A percentile compares a stretch with the other conserved stretches of the same genome.
Evolutionary conservation across 805 yeast species (phyloP).

Genomic region (Tetrapisispora fleetii): DNA sequence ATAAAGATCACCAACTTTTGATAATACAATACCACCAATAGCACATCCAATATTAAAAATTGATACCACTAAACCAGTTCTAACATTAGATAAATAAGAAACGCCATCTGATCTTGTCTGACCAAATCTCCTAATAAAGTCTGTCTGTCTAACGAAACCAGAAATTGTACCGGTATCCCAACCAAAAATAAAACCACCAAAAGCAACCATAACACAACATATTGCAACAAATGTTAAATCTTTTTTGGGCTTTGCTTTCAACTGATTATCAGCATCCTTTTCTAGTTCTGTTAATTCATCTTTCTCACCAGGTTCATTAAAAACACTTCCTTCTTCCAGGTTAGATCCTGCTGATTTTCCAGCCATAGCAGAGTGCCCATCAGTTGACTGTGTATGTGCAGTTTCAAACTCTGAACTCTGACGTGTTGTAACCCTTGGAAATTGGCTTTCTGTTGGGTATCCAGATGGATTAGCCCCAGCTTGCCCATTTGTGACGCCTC

Average conservation of each 20-base stretch:
- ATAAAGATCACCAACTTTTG: constrained; percentile 49
- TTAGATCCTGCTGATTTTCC: constrained; percentile 1
- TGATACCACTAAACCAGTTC: constrained; percentile 28
- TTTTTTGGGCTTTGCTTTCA: constrained; percentile 18
- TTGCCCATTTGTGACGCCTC: neutral
- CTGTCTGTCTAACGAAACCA: constrained; percentile 48
- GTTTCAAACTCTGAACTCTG: constrained; percentile 1
- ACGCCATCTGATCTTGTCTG: constrained; percentile 12
- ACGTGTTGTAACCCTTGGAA: neutral
- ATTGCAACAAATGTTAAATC: constrained; percentile 23
- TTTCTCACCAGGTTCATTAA: constrained; percentile 1
- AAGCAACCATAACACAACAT: constrained; percentile 43
- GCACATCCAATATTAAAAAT: constrained; percentile 71
- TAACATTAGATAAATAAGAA: constrained; percentile 18
- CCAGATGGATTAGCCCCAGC: neutral
- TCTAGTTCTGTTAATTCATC: constrained; percentile 30
- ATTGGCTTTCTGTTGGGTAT: neutral
- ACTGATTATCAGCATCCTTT: constrained; percentile 7
- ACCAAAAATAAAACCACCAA: constrained; percentile 72
- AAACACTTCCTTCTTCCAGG: neutral
- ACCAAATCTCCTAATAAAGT: constrained; percentile 22
- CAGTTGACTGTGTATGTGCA: neutral
- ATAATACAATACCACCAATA: constrained; percentile 54
- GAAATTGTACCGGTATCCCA: constrained; percentile 69
- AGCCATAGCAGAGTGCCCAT: neutral